A percentile compares a stretch with the other conserved stretches of the same genome.
phyloP scores from a whole-genome alignment of 768 basidiomycete genomes.

The Rickenella mellea region DNA sequence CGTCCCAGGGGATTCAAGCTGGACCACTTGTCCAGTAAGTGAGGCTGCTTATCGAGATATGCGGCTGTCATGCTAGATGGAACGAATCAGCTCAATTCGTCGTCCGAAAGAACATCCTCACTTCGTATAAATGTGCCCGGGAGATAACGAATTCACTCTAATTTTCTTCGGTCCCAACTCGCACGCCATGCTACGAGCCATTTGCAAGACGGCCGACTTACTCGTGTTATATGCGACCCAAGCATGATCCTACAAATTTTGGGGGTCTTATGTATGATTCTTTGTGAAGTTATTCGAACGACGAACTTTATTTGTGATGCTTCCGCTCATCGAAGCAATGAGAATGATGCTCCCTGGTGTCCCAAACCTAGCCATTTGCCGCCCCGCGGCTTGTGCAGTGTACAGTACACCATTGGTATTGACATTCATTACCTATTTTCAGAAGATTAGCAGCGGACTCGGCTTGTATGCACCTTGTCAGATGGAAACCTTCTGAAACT shows the following conservation, averaged over 20 bases:
- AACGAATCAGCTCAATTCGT: conserved; percentile 1
- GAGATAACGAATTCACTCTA: conserved; percentile 68
- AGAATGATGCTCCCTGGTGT: conserved; percentile 46
- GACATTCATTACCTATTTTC: conserved; percentile 55
- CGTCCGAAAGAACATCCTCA: conserved; percentile 18
- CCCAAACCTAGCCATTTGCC: conserved; percentile 43
- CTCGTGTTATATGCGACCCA: conserved; percentile 73
- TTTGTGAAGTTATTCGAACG: background rate
- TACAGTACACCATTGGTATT: conserved; percentile 56
- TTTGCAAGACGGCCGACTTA: conserved; percentile 72
- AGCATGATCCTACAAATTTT: conserved; percentile 45
- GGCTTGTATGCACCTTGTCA: no score
- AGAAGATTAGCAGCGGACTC: no score
- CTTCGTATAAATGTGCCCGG: conserved; percentile 69
- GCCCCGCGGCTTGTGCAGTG: conserved; percentile 51
- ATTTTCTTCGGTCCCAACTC: conserved; percentile 60
- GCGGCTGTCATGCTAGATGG: conserved; percentile 60
- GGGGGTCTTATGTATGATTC: conserved; percentile 1
- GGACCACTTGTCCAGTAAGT: conserved; percentile 59
- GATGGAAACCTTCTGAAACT: conserved; percentile 62
- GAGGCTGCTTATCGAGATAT: conserved; percentile 55
- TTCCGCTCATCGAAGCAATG: conserved; percentile 54
- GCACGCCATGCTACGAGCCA: conserved; percentile 76
- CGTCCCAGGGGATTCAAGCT: conserved; percentile 59
- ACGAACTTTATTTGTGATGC: conserved; percentile 59